Conservation (phyloP, 306 rosid species). For the Cucurbita ficifolia region DNA sequence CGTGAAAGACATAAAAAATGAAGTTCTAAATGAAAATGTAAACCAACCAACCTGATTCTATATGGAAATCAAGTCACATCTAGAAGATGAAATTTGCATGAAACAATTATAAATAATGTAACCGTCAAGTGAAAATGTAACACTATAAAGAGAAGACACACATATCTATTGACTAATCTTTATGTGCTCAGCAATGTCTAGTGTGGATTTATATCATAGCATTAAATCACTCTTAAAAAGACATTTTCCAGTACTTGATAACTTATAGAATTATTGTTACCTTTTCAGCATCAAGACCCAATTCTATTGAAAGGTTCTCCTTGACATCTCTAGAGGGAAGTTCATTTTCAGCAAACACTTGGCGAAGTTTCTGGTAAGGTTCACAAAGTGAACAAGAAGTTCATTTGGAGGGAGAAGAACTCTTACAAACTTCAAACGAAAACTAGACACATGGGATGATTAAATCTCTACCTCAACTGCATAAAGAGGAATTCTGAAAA, state of each 20-base stretch:
- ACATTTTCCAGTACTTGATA: not conserved
- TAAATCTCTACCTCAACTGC: constrained; percentile 52
- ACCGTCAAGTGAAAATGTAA: not conserved
- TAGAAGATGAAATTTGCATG: not conserved
- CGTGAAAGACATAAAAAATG: not conserved
- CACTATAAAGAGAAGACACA: not conserved
- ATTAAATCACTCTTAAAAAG: not conserved
- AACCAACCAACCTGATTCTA: not conserved
- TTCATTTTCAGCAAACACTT: constrained; percentile 64
- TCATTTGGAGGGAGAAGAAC: not conserved
- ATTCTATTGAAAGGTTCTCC: constrained; percentile 56
- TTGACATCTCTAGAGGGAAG: constrained; percentile 69
- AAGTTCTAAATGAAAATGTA: not conserved
- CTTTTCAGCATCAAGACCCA: constrained; percentile 72
- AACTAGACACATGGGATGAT: not conserved
- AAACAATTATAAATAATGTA: not conserved
- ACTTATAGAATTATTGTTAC: constrained; percentile 13
- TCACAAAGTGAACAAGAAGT: not conserved
- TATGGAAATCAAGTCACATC: not conserved
- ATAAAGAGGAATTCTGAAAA: constrained; percentile 57
- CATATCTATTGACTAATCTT: not conserved
- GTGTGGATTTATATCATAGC: not conserved
- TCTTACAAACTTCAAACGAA: not conserved
- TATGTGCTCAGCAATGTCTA: not conserved
- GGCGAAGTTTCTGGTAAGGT: constrained; percentile 62